phyloP scores from a whole-genome alignment of 805 yeast genomes.

The Myxozyma neotropica region DNA sequence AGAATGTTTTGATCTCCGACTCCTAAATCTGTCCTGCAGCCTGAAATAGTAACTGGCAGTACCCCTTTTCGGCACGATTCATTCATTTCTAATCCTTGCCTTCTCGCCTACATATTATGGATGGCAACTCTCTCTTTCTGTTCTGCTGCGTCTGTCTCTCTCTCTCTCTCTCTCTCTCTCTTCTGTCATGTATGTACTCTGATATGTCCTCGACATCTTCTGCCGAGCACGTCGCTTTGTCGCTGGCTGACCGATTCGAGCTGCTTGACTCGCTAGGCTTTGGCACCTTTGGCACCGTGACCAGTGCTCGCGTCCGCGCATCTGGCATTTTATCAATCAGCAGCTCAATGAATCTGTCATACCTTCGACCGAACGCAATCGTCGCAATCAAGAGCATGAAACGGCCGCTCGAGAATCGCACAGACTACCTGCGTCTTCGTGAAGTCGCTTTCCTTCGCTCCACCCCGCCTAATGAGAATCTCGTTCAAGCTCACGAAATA shows the following conservation, averaged over 20 bases:
- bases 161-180: background rate
- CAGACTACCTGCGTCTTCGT: conserved; percentile 53
- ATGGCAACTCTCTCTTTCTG: too few relatives aligned
- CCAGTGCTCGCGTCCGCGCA: conserved; percentile 31
- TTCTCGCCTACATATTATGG: too few relatives aligned
- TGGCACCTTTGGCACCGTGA: conserved; percentile 43
- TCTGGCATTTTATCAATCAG: background rate
- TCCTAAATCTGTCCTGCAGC: too few relatives aligned
- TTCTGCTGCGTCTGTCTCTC: too few relatives aligned
- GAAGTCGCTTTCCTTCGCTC: conserved; percentile 43
- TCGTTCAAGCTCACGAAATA: conserved; percentile 76
- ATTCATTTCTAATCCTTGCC: too few relatives aligned
- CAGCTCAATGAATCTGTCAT: background rate
- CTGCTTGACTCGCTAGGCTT: conserved; percentile 37
- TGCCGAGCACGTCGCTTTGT: background rate
- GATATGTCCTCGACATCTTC: background rate
- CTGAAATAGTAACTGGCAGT: too few relatives aligned
- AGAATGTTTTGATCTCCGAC: too few relatives aligned
- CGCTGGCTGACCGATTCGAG: conserved; percentile 31
- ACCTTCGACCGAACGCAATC: conserved; percentile 9
- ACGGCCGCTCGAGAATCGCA: conserved; percentile 53
- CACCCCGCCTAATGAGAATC: conserved; percentile 66
- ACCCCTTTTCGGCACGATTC: too few relatives aligned
- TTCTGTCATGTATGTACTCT: too few relatives aligned
- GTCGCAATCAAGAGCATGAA: conserved; percentile 87